A percentile compares a stretch with the other conserved stretches of the same genome.
Conservation (phyloP, 208 protist genomes). For the Trichomonas tenax region DNA sequence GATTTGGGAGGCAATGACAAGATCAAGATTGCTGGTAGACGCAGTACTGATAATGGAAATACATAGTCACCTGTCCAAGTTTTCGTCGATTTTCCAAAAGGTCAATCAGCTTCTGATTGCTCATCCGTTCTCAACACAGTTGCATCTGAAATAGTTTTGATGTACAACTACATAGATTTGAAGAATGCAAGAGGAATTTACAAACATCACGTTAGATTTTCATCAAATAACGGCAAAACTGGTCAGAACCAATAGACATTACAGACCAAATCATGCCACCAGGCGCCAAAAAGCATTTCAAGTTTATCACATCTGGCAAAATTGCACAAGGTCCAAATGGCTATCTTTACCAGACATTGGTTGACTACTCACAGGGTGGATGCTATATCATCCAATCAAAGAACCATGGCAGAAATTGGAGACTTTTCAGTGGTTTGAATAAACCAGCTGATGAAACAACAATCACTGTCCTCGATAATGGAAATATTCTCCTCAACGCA, state of each 20-base stretch:
- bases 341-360: not conserved
- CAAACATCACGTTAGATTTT: not conserved
- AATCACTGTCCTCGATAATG: not conserved
- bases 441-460: not conserved
- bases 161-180: not conserved
- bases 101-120: not conserved
- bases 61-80: not conserved
- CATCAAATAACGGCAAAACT: not conserved
- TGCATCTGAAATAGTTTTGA: not conserved
- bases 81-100: not conserved
- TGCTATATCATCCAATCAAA: not conserved
- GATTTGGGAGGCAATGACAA: not conserved
- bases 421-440: not conserved
- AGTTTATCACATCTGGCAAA: not conserved
- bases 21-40: not conserved
- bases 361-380: not conserved
- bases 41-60: not conserved
- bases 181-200: not conserved
- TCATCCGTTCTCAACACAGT: not conserved
- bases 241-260: not conserved
- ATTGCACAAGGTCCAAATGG: not conserved
- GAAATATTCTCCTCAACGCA: not conserved
- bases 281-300: not conserved
- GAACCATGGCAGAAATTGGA: not conserved
- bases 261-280: not conserved